Evolutionary conservation across 345 rosid species (phyloP).

Genomic region (Gossypioides kirkii): DNA sequence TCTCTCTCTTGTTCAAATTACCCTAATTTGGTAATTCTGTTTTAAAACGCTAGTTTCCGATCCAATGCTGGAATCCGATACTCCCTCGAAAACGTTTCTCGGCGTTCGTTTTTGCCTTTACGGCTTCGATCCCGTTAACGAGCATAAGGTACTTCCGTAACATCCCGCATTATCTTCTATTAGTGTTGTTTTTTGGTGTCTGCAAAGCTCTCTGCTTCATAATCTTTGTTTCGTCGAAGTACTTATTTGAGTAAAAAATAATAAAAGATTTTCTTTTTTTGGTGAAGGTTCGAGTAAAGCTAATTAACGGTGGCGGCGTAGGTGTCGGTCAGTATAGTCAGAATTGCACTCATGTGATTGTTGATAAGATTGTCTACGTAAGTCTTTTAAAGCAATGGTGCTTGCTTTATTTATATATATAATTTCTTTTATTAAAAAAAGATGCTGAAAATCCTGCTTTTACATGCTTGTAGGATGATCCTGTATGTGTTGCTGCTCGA

Average conservation of each 20-base stretch:
- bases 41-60: neutral
- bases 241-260: neutral
- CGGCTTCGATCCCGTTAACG: conserved; percentile 51
- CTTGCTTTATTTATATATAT: neutral
- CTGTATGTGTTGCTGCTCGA: conserved; percentile 67
- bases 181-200: neutral
- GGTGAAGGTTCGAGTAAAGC: conserved; percentile 65
- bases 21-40: neutral
- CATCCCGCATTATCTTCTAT: neutral
- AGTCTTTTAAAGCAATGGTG: conserved; percentile 12
- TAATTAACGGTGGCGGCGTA: conserved; percentile 59
- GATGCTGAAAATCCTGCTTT: neutral
- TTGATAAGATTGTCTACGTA: conserved; percentile 63
- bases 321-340: conserved; percentile 45
- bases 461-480: conserved; percentile 60
- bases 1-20: neutral
- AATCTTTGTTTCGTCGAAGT: neutral
- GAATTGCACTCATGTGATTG: conserved; percentile 64
- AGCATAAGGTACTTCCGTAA: conserved; percentile 27
- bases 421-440: neutral
- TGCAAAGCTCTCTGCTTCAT: neutral
- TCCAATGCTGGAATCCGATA: conserved; percentile 32
- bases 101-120: conserved; percentile 65
- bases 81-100: conserved; percentile 40
- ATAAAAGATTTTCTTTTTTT: neutral